A percentile compares a stretch with the other conserved stretches of the same genome.
phyloP scores from a whole-genome alignment of 2,329 filamentous ascomycete genomes.

The Hypoxylon sp. region DNA sequence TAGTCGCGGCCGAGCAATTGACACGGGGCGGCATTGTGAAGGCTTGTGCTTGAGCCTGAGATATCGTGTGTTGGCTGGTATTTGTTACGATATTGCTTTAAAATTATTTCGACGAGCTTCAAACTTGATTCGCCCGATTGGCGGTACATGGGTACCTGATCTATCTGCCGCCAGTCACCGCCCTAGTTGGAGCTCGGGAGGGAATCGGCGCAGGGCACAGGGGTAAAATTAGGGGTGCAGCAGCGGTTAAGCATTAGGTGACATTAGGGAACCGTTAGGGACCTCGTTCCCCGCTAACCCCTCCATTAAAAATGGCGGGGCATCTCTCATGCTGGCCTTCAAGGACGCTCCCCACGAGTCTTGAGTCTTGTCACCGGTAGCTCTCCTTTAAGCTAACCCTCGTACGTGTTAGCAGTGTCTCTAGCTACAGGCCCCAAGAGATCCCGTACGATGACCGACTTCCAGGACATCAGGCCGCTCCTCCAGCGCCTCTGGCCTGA shows the following conservation, averaged over 20 bases:
- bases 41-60: too few relatives aligned
- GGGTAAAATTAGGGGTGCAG: too few relatives aligned
- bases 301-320: conserved; percentile 25
- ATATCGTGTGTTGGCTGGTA: not conserved
- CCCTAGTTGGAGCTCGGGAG: conserved; percentile 11
- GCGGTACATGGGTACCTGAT: conserved; percentile 10
- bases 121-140: conserved; percentile 23
- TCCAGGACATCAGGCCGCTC: conserved; percentile 72
- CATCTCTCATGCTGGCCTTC: conserved; percentile 7
- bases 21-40: conserved; percentile 42
- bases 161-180: conserved; percentile 34
- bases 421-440: not conserved
- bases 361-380: not conserved
- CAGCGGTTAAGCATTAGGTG: too few relatives aligned
- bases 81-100: not conserved
- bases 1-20: conserved; percentile 36
- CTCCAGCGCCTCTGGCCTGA: conserved; percentile 76
- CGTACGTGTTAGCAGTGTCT: not conserved
- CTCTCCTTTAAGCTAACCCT: not conserved
- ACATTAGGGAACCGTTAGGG: too few relatives aligned
- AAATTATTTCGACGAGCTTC: conserved; percentile 24
- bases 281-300: not conserved
- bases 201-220: not conserved
- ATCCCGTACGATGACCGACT: conserved; percentile 23
- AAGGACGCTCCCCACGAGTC: conserved; percentile 11